Evolutionary conservation across 2,329 filamentous ascomycete genomes (phyloP), one percentile per base, ranked within the genome.

Genomic region (Exserohilum rostratum): DNA sequence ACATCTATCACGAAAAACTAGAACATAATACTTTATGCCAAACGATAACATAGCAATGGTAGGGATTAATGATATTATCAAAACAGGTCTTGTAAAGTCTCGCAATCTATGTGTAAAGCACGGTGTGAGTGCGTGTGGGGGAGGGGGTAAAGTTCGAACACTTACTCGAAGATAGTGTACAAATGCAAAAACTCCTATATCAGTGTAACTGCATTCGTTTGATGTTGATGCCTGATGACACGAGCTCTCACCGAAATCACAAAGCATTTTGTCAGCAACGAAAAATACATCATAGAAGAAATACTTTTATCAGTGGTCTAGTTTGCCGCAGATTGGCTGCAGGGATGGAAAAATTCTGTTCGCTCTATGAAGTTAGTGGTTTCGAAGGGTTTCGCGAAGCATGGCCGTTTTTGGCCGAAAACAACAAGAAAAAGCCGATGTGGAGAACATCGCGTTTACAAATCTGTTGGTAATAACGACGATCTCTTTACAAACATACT

Each of bases 331-430:
- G 18, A 39, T 39, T 25, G 11, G 20, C 20, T 3, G 18, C 37
- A 39, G 37, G 37, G 37, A 39, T 39, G 22, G 22, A 39, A 39
- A n/a, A 39, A 39, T 22, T 39, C 37, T 39, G 10, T 39, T 39
- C 37, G 37, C 37, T 18, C 20, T 22, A 39, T 25, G 13, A 25
- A 25, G 20, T 39, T 39, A 39, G 37, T n/a, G 37, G 20, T 39
- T 25, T 39, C 11, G 18, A 25, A 5, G 5, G 20, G 11, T 22
- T 39, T 39, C 20, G 37, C 37, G 11, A 22, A 39, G 11, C 18
- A 39, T n/a, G 3, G 37, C 37, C 37, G 37, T 39, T 39, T 39
- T 39, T 25, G 18, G 37, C 37, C 37, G 37, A 39, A 39, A 25
- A 25, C 37, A n/a, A 39, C 37, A 12, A 20, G 35, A 39, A 39